Percentiles rank a stretch among this genome's conserved stretches.
phyloP scores from a whole-genome alignment of 495 filamentous ascomycete species.

The Lindgomyces ingoldianus region DNA sequence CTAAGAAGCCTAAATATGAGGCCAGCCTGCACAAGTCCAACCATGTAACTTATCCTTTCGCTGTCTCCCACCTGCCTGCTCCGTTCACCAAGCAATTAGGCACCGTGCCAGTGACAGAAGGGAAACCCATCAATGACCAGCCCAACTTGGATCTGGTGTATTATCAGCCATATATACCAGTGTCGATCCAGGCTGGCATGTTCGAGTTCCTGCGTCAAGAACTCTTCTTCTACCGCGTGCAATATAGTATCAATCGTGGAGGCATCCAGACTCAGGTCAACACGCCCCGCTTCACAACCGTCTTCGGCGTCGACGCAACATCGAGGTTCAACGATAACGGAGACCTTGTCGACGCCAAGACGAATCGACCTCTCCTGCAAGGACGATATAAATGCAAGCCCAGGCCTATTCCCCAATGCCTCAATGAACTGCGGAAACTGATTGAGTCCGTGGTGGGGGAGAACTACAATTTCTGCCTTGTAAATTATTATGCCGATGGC shows the following conservation, averaged over 20 bases:
- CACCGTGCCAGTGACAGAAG: slow-evolving; percentile 46
- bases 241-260: slow-evolving; percentile 66
- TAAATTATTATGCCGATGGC: slow-evolving; percentile 74
- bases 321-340: slow-evolving; percentile 45
- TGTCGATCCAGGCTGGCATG: slow-evolving; percentile 53
- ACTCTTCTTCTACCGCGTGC: slow-evolving; percentile 71
- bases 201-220: slow-evolving; percentile 65
- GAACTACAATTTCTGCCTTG: slow-evolving; percentile 71
- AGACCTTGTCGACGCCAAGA: slow-evolving; percentile 52
- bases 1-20: slow-evolving; percentile 26
- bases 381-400: slow-evolving; percentile 59
- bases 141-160: slow-evolving; percentile 67
- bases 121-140: slow-evolving; percentile 57
- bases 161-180: slow-evolving; percentile 65
- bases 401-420: slow-evolving; percentile 66
- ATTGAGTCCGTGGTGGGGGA: slow-evolving; percentile 61
- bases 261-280: slow-evolving; percentile 59
- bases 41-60: slow-evolving; percentile 64
- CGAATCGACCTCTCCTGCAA: slow-evolving; percentile 44
- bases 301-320: slow-evolving; percentile 69
- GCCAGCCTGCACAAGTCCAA: slow-evolving; percentile 34
- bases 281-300: slow-evolving; percentile 70
- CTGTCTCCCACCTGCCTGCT: slow-evolving; percentile 58
- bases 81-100: slow-evolving; percentile 46
- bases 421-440: slow-evolving; percentile 56